Conservation (phyloP, 176 grass and related monocot species). For the Oryza glaberrima region DNA sequence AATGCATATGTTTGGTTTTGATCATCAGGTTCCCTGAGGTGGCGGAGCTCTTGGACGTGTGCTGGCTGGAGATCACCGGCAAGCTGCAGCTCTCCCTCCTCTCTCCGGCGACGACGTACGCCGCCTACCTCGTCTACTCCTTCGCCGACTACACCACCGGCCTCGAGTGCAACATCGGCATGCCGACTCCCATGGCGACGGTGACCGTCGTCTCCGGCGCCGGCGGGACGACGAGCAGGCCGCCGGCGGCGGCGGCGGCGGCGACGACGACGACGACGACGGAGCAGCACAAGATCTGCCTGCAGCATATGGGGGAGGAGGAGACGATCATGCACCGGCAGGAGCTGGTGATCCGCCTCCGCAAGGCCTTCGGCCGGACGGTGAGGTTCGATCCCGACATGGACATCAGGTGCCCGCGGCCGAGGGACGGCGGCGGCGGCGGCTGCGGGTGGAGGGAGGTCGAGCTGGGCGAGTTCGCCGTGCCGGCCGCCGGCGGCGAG, state of each 20-base stretch:
- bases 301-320: constrained; percentile 56
- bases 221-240: not conserved
- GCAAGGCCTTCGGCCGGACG: constrained; percentile 24
- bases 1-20: not conserved
- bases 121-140: constrained; percentile 63
- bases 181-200: constrained; percentile 41
- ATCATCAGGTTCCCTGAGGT: constrained; percentile 63
- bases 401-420: constrained; percentile 36
- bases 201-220: constrained; percentile 14
- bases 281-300: constrained; percentile 48
- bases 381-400: constrained; percentile 13
- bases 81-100: constrained; percentile 52
- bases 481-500: constrained; percentile 8
- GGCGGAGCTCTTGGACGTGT: constrained; percentile 58
- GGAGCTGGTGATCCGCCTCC: constrained; percentile 31
- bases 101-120: constrained; percentile 50
- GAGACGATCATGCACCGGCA: constrained; percentile 37
- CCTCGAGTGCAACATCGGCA: constrained; percentile 61
- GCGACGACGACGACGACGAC: not conserved
- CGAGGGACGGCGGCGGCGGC: constrained; percentile 43
- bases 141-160: constrained; percentile 51
- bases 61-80: constrained; percentile 69
- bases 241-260: no score
- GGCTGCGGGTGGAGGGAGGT: constrained; percentile 67
- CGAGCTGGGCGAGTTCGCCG: constrained; percentile 54